A percentile compares a stretch with the other conserved stretches of the same genome.
Conservation (phyloP, 2,329 filamentous ascomycete species). For the Neofusicoccum umdonicola region DNA sequence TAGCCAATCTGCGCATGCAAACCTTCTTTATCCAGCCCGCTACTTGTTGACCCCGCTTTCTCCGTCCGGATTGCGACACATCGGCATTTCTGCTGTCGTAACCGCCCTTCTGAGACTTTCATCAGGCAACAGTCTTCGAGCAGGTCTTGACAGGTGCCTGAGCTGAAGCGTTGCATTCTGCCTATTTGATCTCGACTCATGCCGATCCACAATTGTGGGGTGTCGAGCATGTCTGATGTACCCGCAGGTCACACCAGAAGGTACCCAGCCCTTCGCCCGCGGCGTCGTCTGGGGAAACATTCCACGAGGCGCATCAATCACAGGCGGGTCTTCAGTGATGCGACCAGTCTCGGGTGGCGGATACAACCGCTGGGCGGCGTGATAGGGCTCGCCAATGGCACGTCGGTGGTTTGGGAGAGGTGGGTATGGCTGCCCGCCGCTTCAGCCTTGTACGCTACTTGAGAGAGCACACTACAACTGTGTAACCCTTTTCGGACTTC, state of each 20-base stretch:
- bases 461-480: neutral
- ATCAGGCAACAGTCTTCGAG: neutral
- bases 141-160: neutral
- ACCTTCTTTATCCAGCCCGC: neutral
- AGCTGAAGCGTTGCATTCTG: neutral
- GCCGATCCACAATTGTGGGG: neutral
- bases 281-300: neutral
- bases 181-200: neutral
- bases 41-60: neutral
- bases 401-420: neutral
- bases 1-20: neutral
- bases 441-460: constrained; percentile 11
- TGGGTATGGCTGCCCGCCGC: neutral
- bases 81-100: neutral
- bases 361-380: neutral
- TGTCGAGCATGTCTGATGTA: neutral
- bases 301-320: neutral
- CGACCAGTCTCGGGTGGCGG: neutral
- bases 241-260: neutral
- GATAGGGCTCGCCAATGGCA: constrained; percentile 6
- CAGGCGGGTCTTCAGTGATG: neutral
- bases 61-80: neutral
- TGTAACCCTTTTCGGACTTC: constrained; percentile 4
- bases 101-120: neutral
- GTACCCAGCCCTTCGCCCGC: neutral